Percentiles rank a stretch among this genome's conserved stretches.
Evolutionary conservation across 306 rosid species (phyloP).

Genomic region (Trichosanthes cucumerina): DNA sequence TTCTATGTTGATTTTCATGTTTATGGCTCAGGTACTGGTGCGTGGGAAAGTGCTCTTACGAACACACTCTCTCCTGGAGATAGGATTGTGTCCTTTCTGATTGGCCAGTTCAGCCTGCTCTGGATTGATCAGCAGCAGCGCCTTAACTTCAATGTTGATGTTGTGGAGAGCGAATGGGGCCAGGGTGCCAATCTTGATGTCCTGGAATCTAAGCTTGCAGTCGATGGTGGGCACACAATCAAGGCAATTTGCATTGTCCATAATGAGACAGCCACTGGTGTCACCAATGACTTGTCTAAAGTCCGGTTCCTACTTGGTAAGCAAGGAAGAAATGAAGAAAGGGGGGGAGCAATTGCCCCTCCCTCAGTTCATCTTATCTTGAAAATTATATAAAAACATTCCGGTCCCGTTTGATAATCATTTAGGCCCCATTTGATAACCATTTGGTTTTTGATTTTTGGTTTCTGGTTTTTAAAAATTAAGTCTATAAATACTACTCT

Average conservation of each 20-base stretch:
- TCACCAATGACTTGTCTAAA: conserved; percentile 72
- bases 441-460: too few species aligned
- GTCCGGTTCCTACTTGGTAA: conserved; percentile 80
- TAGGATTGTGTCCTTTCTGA: conserved; percentile 73
- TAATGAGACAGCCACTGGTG: conserved; percentile 98
- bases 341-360: background rate
- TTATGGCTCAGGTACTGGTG: conserved; percentile 76
- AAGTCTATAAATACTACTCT: too few species aligned
- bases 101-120: conserved; percentile 99
- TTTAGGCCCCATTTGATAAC: too few species aligned
- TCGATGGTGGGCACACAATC: conserved; percentile 56
- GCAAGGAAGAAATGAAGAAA: background rate
- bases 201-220: conserved; percentile 78
- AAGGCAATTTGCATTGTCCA: conserved; percentile 97
- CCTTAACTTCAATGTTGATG: conserved; percentile 87
- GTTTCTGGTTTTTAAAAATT: too few species aligned
- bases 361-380: background rate
- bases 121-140: conserved; percentile 99
- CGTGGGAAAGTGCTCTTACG: conserved; percentile 99
- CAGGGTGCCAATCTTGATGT: conserved; percentile 79
- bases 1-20: conserved; percentile 6
- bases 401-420: too few species aligned
- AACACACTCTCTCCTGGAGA: conserved; percentile 96
- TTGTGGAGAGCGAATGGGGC: conserved; percentile 96
- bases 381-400: background rate